Conservation (phyloP, 495 filamentous ascomycete species). For the Sordaria brevicollis region DNA sequence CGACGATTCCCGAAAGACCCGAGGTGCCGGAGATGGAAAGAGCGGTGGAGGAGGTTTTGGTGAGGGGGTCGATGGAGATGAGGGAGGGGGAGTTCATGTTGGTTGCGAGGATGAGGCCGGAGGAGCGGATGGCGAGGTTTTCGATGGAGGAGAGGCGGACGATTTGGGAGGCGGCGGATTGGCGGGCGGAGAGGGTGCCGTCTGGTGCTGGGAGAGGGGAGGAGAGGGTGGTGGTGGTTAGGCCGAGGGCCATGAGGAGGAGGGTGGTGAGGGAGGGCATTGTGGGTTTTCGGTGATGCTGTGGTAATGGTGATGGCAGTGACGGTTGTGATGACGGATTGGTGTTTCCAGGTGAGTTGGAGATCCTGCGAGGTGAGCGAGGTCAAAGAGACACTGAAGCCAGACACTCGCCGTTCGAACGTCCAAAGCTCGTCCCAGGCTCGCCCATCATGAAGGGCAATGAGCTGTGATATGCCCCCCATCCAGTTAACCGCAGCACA, state of each 20-base stretch:
- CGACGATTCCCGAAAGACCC: slow-evolving; percentile 33
- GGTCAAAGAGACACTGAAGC: no score
- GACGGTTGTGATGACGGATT: neutral
- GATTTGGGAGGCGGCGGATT: slow-evolving; percentile 19
- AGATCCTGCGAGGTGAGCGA: neutral
- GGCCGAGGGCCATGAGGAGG: neutral
- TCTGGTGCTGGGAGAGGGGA: neutral
- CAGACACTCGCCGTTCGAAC: neutral
- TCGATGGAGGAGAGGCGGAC: slow-evolving; percentile 29
- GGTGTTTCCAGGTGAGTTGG: neutral
- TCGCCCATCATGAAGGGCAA: neutral
- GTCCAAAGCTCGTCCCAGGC: neutral
- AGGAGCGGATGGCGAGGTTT: slow-evolving; percentile 37
- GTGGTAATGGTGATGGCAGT: no score
- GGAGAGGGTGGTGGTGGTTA: neutral
- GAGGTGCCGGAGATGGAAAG: slow-evolving; percentile 20
- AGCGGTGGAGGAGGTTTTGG: slow-evolving; percentile 25
- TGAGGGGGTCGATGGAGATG: slow-evolving; percentile 19
- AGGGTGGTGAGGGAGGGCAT: neutral
- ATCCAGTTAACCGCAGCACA: neutral
- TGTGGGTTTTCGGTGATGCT: neutral
- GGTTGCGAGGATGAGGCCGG: slow-evolving; percentile 34
- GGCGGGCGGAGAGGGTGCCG: slow-evolving; percentile 4
- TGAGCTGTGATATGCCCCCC: neutral
- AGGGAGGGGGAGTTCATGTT: slow-evolving; percentile 26